A percentile compares a stretch with the other conserved stretches of the same genome.
phyloP scores from a whole-genome alignment of 225 moss, liverwort and hornwort species.

The Pseudisothecium myosuroides region DNA sequence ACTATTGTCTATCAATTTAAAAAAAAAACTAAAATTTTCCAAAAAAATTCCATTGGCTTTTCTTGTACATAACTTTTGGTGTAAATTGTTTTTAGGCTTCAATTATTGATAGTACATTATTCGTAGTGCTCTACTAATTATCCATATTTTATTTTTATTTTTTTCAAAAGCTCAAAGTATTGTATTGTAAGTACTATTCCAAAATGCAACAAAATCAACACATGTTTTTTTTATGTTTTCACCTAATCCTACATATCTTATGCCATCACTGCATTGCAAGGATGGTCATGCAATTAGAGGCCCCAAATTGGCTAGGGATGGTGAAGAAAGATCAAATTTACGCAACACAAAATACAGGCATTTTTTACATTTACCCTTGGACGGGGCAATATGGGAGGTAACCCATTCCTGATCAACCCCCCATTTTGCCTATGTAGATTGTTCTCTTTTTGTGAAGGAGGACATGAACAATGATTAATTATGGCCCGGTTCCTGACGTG shows the following conservation, averaged over 20 bases:
- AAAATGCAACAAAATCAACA: background rate
- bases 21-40: fast-evolving
- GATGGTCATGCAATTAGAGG: fast-evolving
- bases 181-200: background rate
- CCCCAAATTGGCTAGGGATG: too few relatives aligned
- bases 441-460: too few relatives aligned
- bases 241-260: background rate
- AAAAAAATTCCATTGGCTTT: background rate
- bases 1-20: background rate
- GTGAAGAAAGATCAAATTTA: too few relatives aligned
- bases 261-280: background rate
- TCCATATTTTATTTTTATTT: background rate
- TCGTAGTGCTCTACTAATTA: background rate
- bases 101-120: background rate
- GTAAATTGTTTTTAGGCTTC: background rate
- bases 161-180: background rate
- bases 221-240: background rate
- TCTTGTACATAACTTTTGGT: background rate
- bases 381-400: too few relatives aligned
- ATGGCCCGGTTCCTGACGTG: too few relatives aligned
- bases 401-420: too few relatives aligned
- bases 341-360: too few relatives aligned
- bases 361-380: too few relatives aligned
- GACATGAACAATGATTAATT: too few relatives aligned
- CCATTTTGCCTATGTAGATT: too few relatives aligned